These are phyloP conservation scores for Trichophyton simii DNA, from an alignment of 2,329 filamentous ascomycete species.

Conservation along the genomic window DNA sequence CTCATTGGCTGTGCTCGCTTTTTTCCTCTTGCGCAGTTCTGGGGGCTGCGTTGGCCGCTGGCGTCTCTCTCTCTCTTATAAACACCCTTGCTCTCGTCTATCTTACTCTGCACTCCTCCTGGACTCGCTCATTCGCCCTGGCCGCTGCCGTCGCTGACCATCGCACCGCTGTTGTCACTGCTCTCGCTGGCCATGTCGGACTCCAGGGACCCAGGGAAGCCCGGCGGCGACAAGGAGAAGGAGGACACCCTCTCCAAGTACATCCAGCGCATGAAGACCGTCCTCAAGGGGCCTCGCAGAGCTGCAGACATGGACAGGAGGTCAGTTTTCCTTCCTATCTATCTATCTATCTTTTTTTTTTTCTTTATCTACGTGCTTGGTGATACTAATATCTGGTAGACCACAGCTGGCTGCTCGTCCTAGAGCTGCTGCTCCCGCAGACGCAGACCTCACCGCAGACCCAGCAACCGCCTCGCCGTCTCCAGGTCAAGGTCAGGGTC, in stretches of 20 bases:
- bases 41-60: neutral
- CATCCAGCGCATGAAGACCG: slow-evolving; percentile 29
- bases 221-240: slow-evolving; percentile 11
- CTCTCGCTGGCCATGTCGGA: slow-evolving; percentile 10
- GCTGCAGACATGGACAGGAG: neutral
- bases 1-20: slow-evolving; percentile 7
- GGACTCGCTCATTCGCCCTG: neutral
- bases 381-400: neutral
- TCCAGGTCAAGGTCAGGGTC: no score
- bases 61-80: neutral
- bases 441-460: neutral
- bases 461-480: no score
- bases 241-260: slow-evolving; percentile 28
- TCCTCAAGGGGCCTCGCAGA: slow-evolving; percentile 22
- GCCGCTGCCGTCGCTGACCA: neutral
- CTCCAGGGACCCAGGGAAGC: slow-evolving; percentile 8
- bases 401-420: neutral
- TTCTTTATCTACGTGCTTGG: neutral
- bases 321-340: neutral
- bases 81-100: neutral
- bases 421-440: neutral
- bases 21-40: no score
- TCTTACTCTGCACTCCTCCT: neutral
- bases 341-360: neutral
- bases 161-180: no score